A percentile compares a stretch with the other conserved stretches of the same genome.
Conservation (phyloP, 441 rosid genomes). For the Adansonia rubrostipa region DNA sequence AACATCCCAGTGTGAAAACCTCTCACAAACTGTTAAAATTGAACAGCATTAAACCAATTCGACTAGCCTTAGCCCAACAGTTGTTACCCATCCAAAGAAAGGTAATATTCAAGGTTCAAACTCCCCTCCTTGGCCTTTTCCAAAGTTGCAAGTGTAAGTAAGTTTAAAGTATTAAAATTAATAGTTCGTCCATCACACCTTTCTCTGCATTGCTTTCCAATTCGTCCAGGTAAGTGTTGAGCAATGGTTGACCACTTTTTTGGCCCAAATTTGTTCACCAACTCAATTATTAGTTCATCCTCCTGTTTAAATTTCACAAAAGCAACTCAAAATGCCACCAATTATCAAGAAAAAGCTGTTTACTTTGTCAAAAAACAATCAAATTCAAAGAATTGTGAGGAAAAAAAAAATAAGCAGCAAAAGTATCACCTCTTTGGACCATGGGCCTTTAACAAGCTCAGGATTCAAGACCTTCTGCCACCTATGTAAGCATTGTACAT, state of each 20-base stretch:
- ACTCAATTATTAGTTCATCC: constrained; percentile 79
- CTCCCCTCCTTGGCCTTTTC: background rate
- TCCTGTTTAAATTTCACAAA: constrained; percentile 56
- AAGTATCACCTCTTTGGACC: constrained; percentile 92
- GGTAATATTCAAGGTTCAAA: background rate
- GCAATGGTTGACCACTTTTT: constrained; percentile 99
- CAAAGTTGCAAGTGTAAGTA: background rate
- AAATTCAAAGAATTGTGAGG: constrained; percentile 18
- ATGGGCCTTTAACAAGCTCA: constrained; percentile 97
- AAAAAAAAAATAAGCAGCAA: constrained; percentile 25
- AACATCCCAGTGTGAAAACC: background rate
- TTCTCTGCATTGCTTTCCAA: constrained; percentile 98
- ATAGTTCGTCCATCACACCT: constrained; percentile 51
- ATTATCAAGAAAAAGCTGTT: background rate
- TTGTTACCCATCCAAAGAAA: background rate
- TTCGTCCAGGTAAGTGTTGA: constrained; percentile 92
- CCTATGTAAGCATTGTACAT: constrained; percentile 99
- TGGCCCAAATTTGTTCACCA: constrained; percentile 84
- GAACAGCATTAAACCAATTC: constrained; percentile 4
- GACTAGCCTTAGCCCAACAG: background rate
- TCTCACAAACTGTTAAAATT: background rate
- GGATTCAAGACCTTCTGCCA: constrained; percentile 99
- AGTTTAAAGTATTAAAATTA: background rate
- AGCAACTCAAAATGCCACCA: constrained; percentile 6
- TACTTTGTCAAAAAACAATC: background rate